Evolutionary conservation across 768 basidiomycete genomes (phyloP).

Genomic region (Coprinopsis cinerea): DNA sequence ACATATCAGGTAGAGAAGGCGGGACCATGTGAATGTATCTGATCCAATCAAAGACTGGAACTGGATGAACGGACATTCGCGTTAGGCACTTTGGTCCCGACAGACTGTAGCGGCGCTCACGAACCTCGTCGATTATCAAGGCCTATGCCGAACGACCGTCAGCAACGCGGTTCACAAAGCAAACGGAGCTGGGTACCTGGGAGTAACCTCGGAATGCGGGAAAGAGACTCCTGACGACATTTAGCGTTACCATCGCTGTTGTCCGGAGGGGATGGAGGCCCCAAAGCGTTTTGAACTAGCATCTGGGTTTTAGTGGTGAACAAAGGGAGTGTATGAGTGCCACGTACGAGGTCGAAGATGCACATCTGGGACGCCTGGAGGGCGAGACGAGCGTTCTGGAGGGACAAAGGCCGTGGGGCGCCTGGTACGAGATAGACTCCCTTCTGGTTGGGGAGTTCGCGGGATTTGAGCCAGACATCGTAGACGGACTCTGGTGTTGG

Average conservation of each 20-base stretch:
- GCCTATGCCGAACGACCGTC: conserved; percentile 37
- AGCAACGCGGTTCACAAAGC: conserved; percentile 9
- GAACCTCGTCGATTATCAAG: conserved; percentile 76
- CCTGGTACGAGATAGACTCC: conserved; percentile 55
- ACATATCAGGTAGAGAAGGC: conserved; percentile 50
- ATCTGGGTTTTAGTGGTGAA: conserved; percentile 10
- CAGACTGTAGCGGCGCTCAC: conserved; percentile 19
- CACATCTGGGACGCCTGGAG: conserved; percentile 46
- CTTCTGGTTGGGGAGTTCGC: conserved; percentile 41
- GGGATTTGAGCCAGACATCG: conserved; percentile 56
- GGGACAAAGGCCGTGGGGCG: conserved; percentile 57
- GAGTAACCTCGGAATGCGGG: conserved; percentile 84
- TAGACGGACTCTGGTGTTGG: conserved; percentile 29
- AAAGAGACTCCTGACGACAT: conserved; percentile 67
- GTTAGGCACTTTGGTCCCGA: conserved; percentile 13
- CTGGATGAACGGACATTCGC: conserved; percentile 38
- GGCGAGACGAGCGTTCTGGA: conserved; percentile 53
- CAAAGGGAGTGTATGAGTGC: conserved; percentile 4
- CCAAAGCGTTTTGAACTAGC: conserved; percentile 38
- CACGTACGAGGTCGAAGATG: conserved; percentile 47
- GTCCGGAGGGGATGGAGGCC: conserved; percentile 63
- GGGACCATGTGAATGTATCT: conserved; percentile 65
- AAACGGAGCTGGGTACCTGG: conserved; percentile 38
- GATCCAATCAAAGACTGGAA: conserved; percentile 66
- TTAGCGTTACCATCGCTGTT: conserved; percentile 63